phyloP scores from a whole-genome alignment of 2,329 filamentous ascomycete genomes.

The Cercospora sojina region DNA sequence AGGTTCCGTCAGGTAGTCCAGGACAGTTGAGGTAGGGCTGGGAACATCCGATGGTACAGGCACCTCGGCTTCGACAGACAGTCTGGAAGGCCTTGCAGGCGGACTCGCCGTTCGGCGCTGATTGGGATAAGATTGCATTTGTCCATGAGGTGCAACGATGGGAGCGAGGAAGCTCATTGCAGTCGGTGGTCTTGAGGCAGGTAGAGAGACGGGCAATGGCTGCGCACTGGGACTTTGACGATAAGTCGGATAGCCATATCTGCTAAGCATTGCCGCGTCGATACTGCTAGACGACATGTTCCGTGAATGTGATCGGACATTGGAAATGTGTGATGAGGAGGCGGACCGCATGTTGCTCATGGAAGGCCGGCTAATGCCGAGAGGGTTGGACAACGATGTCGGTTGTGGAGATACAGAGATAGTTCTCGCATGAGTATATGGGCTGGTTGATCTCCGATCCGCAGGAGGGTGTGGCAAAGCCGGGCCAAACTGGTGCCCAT shows the following conservation, averaged over 20 bases:
- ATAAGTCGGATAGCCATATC: slow-evolving; percentile 82
- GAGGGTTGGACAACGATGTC: slow-evolving; percentile 24
- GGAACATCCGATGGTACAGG: slow-evolving; percentile 34
- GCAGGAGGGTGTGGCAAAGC: slow-evolving; percentile 19
- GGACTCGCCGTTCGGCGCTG: slow-evolving; percentile 35
- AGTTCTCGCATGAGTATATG: slow-evolving; percentile 22
- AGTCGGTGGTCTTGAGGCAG: slow-evolving; percentile 37
- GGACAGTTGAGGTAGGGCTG: slow-evolving; percentile 62
- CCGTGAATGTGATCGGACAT: slow-evolving; percentile 34
- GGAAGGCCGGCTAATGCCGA: slow-evolving; percentile 28
- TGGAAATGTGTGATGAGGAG: slow-evolving; percentile 33
- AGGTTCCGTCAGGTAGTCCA: slow-evolving; percentile 72
- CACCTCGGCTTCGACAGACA: slow-evolving; percentile 42
- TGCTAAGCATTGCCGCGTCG: slow-evolving; percentile 41
- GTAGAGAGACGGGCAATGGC: slow-evolving; percentile 28
- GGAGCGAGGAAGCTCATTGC: slow-evolving; percentile 41
- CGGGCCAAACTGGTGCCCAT: slow-evolving; percentile 32
- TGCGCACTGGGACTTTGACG: slow-evolving; percentile 43
- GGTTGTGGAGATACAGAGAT: slow-evolving; percentile 22
- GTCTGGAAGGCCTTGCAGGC: slow-evolving; percentile 46
- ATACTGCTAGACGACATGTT: slow-evolving; percentile 37
- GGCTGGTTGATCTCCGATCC: slow-evolving; percentile 32
- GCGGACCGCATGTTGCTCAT: slow-evolving; percentile 31
- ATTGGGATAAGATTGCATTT: slow-evolving; percentile 35
- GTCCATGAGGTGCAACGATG: slow-evolving; percentile 33